Percentiles rank a stretch among this genome's conserved stretches.
phyloP scores from a whole-genome alignment of 139 green algal species.

The Diplosphaera chodatii region DNA sequence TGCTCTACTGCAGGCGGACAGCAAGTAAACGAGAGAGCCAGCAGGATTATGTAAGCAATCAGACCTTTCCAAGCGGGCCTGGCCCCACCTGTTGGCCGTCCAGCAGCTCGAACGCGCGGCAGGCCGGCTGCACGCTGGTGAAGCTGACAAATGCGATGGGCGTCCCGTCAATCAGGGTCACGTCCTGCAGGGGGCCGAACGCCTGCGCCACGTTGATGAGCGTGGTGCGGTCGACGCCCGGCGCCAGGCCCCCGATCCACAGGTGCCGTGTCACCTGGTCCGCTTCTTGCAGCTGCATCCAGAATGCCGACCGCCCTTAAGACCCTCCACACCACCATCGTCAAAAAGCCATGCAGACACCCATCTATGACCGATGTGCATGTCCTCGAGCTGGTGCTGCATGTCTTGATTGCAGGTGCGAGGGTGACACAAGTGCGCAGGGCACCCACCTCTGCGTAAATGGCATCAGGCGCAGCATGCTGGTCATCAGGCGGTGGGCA shows the following conservation, averaged over 20 bases:
- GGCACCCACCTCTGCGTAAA: neutral
- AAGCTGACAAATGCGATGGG: neutral
- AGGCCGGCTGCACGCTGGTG: neutral
- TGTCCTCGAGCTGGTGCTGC: too few relatives aligned
- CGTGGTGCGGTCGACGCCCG: neutral
- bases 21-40: too few relatives aligned
- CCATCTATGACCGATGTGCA: too few relatives aligned
- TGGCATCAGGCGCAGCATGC: neutral
- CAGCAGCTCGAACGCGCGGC: neutral
- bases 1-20: too few relatives aligned
- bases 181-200: neutral
- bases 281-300: neutral
- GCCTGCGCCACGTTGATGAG: neutral
- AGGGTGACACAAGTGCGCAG: too few relatives aligned
- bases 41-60: too few relatives aligned
- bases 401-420: too few relatives aligned
- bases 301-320: too few relatives aligned
- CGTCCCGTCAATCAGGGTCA: neutral
- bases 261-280: neutral
- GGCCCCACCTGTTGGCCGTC: neutral
- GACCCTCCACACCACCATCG: too few relatives aligned
- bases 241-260: neutral
- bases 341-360: too few relatives aligned
- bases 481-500: neutral
- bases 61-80: too few relatives aligned